Percentiles rank a stretch among this genome's conserved stretches.
phyloP scores from a whole-genome alignment of 768 basidiomycete genomes.

The Gloeostereum incarnatum region DNA sequence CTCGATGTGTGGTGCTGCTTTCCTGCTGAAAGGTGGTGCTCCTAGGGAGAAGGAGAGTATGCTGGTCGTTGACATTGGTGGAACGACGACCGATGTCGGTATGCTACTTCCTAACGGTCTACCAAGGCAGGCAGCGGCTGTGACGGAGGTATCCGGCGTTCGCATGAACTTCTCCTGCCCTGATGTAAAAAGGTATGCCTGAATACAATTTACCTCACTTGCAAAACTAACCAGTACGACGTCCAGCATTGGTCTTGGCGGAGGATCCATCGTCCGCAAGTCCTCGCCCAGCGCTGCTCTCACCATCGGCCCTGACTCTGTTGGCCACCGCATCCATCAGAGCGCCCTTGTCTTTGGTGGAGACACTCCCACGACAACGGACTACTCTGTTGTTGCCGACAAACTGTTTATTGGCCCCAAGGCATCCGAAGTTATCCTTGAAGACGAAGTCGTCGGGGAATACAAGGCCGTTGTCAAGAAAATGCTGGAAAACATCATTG shows the following conservation, averaged over 20 bases:
- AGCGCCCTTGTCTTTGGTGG: conserved; percentile 45
- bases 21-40: conserved; percentile 32
- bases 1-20: conserved; percentile 53
- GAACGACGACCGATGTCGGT: conserved; percentile 50
- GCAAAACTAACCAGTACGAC: no score
- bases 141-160: conserved; percentile 42
- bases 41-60: conserved; percentile 23
- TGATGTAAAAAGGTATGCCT: conserved; percentile 29
- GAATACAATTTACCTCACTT: no score
- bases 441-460: conserved; percentile 15
- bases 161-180: conserved; percentile 44
- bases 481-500: conserved; percentile 40
- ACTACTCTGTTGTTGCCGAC: conserved; percentile 34
- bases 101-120: conserved; percentile 43
- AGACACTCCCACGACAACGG: conserved; percentile 39
- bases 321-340: conserved; percentile 37
- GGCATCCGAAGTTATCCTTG: background rate
- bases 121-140: conserved; percentile 45
- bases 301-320: conserved; percentile 46
- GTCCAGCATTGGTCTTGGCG: conserved; percentile 44
- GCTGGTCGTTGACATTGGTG: conserved; percentile 48
- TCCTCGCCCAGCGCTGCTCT: conserved; percentile 17
- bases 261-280: conserved; percentile 39
- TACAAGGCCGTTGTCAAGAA: conserved; percentile 31
- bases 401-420: conserved; percentile 4